These are phyloP conservation scores for Backusella circina DNA, from an alignment of 192 early-diverging fungal genomes.

Conservation along the genomic window DNA sequence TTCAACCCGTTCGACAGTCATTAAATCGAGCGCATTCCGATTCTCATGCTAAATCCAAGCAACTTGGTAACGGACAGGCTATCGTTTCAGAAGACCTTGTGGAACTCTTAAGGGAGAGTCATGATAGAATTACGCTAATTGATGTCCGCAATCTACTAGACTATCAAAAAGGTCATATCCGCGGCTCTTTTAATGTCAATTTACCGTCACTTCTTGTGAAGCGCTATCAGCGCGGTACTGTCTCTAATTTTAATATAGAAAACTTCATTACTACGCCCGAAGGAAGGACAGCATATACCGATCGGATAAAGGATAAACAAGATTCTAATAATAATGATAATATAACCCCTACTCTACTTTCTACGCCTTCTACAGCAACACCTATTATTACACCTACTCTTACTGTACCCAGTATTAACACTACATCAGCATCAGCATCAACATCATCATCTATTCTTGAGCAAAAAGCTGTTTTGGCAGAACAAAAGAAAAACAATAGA, in stretches of 20 bases:
- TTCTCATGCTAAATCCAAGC: background rate
- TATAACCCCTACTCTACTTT: background rate
- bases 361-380: background rate
- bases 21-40: conserved; percentile 3
- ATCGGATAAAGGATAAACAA: background rate
- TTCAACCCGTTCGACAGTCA: background rate
- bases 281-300: conserved; percentile 27
- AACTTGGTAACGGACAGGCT: background rate
- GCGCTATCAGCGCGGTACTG: conserved; percentile 44
- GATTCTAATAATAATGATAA: background rate
- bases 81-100: background rate
- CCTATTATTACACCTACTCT: background rate
- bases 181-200: conserved; percentile 48
- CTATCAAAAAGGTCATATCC: conserved; percentile 19
- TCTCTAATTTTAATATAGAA: conserved; percentile 48
- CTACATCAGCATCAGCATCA: background rate
- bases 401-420: background rate
- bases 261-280: conserved; percentile 51
- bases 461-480: conserved; percentile 9
- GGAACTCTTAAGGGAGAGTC: background rate
- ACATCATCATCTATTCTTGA: conserved; percentile 12
- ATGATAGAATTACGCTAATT: conserved; percentile 14
- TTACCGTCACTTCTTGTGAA: conserved; percentile 49
- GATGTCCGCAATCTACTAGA: conserved; percentile 24
- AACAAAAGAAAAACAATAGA: conserved; percentile 1